These are phyloP conservation scores for Colletotrichum incanum DNA, from an alignment of 2,329 filamentous ascomycete species.

Conservation along the genomic window DNA sequence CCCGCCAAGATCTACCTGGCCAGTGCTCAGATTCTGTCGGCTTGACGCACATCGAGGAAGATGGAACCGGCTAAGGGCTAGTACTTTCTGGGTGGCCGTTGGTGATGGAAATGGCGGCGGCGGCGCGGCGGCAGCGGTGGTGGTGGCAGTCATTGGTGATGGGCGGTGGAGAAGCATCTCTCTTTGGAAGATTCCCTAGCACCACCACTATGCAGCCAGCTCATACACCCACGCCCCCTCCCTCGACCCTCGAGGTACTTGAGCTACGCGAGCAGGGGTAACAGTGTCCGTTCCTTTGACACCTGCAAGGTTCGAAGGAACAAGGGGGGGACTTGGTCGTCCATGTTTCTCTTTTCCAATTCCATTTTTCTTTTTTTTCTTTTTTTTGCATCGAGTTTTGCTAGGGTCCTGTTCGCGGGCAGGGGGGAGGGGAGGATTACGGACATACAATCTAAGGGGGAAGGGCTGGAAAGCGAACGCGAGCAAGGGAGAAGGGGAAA, in stretches of 20 bases:
- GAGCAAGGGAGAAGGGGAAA: background rate
- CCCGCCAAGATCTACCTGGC: slow-evolving; percentile 6
- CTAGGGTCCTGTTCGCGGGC: background rate
- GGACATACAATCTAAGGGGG: background rate
- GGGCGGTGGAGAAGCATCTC: too few species aligned
- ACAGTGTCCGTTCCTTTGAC: slow-evolving; percentile 5
- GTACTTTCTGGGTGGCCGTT: background rate
- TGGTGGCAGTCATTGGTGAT: too few species aligned
- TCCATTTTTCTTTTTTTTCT: background rate
- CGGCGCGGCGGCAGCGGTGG: too few species aligned
- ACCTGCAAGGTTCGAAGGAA: slow-evolving; percentile 11
- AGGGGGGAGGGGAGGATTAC: background rate
- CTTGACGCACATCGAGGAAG: background rate
- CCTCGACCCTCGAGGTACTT: background rate
- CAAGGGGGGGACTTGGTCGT: background rate
- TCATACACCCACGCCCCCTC: background rate
- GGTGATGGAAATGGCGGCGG: background rate
- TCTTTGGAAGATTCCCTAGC: too few species aligned
- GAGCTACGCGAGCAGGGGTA: background rate
- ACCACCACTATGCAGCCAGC: too few species aligned
- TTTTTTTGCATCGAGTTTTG: too few species aligned
- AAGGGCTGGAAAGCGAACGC: background rate
- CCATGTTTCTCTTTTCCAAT: too few species aligned
- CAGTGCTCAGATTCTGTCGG: background rate
- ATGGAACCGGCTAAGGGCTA: background rate